Evolutionary conservation across 2,329 filamentous ascomycete species (phyloP).

Genomic region (Neurospora sp.): DNA sequence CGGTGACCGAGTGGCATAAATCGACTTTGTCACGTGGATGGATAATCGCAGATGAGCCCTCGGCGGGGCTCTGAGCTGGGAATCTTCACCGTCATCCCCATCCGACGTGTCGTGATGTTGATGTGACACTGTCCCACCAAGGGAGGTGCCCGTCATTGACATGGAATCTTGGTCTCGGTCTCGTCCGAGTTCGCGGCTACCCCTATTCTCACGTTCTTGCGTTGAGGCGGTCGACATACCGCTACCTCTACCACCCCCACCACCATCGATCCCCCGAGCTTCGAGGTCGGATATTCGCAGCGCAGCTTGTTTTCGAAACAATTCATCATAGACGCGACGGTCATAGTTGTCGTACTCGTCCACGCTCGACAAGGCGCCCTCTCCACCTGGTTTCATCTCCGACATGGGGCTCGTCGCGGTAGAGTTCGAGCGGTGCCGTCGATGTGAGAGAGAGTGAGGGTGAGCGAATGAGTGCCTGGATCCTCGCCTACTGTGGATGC

Average conservation of each 20-base stretch:
- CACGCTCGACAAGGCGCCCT: background rate
- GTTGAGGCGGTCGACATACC: background rate
- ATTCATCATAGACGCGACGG: background rate
- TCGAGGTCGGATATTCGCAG: background rate
- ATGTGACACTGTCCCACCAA: background rate
- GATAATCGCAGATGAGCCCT: conserved; percentile 11
- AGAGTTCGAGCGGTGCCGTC: background rate
- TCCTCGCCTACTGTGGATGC: background rate
- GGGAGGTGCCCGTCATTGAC: background rate
- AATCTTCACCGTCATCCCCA: background rate
- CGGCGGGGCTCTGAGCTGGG: conserved; percentile 5
- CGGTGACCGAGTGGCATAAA: conserved; percentile 6
- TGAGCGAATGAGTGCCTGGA: conserved; percentile 6
- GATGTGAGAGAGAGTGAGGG: background rate
- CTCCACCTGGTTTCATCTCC: background rate
- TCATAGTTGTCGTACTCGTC: background rate
- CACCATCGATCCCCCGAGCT: background rate
- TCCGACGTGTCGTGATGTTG: background rate
- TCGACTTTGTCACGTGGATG: conserved; percentile 10
- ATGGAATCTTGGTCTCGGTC: background rate
- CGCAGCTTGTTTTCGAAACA: background rate
- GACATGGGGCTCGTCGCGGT: background rate
- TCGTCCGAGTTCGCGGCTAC: background rate
- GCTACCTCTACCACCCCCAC: background rate
- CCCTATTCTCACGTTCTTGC: background rate